phyloP scores from a whole-genome alignment of 2,329 filamentous ascomycete species.

The Ascochyta viciae-villosae region DNA sequence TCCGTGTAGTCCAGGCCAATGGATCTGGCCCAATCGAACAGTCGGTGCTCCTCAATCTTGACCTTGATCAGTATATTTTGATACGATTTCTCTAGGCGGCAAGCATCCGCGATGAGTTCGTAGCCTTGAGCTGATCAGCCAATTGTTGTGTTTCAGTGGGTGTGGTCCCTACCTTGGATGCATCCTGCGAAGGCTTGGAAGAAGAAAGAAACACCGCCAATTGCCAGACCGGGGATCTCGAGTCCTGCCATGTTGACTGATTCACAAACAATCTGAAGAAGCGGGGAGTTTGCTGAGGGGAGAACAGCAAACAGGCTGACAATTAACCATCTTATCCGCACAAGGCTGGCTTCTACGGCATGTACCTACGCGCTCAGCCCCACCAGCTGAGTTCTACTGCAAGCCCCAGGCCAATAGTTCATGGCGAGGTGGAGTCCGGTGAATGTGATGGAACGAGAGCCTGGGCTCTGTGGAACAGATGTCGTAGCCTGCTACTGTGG shows the following conservation, averaged over 20 bases:
- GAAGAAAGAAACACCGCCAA: constrained; percentile 42
- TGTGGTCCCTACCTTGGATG: constrained; percentile 35
- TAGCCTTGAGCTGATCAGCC: constrained; percentile 34
- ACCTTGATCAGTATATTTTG: constrained; percentile 47
- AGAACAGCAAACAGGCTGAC: constrained; percentile 21
- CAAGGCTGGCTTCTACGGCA: constrained; percentile 22
- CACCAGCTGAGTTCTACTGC: constrained; percentile 29
- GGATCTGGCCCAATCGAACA: constrained; percentile 48
- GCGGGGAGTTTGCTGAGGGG: too few species aligned
- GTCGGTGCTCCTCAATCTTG: constrained; percentile 48
- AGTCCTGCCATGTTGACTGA: too few species aligned
- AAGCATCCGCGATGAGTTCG: constrained; percentile 48
- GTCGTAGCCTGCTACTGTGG: not conserved
- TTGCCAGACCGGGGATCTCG: constrained; percentile 31
- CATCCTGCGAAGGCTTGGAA: constrained; percentile 50
- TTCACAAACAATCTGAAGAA: too few species aligned
- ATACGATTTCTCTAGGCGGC: constrained; percentile 39
- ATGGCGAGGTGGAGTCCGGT: constrained; percentile 15
- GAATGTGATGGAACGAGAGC: not conserved
- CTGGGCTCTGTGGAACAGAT: not conserved
- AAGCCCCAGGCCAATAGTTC: constrained; percentile 27
- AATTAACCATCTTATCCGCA: constrained; percentile 20
- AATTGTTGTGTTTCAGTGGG: not conserved
- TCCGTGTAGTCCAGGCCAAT: constrained; percentile 44
- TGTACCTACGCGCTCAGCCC: constrained; percentile 36